These are phyloP conservation scores for Farysia itapuensis DNA, from an alignment of 1,284 basidiomycete species.

Conservation along the genomic window DNA sequence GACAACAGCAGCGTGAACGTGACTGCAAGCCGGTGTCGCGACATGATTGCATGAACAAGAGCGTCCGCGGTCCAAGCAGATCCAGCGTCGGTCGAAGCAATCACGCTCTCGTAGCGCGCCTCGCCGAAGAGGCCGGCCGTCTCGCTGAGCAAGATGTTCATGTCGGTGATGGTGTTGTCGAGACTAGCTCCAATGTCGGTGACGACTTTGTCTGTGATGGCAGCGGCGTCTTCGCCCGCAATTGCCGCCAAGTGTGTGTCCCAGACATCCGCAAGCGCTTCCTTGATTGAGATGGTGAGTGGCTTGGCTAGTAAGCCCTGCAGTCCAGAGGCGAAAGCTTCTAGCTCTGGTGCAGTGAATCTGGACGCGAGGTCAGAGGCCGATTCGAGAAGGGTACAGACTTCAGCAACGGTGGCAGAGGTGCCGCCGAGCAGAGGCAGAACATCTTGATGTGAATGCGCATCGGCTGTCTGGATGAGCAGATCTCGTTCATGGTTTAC, in stretches of 20 bases:
- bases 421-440: conserved; percentile 24
- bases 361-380: conserved; percentile 18
- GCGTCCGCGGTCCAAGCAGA: conserved; percentile 24
- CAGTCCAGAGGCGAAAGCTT: conserved; percentile 20
- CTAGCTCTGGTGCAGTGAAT: conserved; percentile 26
- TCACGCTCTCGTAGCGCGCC: background rate
- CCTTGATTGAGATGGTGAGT: conserved; percentile 28
- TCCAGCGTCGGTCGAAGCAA: conserved; percentile 26
- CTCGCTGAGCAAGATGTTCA: conserved; percentile 27
- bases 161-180: conserved; percentile 22
- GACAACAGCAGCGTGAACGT: conserved; percentile 24
- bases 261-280: conserved; percentile 28
- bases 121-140: conserved; percentile 4
- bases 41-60: conserved; percentile 23
- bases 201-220: conserved; percentile 8
- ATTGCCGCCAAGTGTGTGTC: conserved; percentile 16
- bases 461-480: conserved; percentile 21
- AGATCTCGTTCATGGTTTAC: conserved; percentile 16
- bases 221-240: conserved; percentile 14
- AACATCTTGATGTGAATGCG: conserved; percentile 26
- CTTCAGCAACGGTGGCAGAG: conserved; percentile 32
- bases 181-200: conserved; percentile 32
- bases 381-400: conserved; percentile 22
- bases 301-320: conserved; percentile 23
- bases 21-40: conserved; percentile 21